Evolutionary conservation across 75 land plant species (phyloP).

Genomic region (Picea sitchensis): DNA sequence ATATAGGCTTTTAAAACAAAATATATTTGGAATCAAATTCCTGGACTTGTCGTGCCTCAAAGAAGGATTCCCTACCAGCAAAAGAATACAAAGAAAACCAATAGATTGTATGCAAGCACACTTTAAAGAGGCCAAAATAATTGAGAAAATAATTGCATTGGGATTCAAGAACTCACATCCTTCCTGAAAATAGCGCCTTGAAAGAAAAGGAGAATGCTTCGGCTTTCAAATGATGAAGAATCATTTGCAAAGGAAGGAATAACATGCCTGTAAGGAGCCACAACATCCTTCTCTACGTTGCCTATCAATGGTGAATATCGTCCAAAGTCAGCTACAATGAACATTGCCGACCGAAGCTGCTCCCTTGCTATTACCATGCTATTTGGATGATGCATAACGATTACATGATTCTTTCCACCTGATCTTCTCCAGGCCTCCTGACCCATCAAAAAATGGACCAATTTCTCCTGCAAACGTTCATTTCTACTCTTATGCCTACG

Average conservation of each 20-base stretch:
- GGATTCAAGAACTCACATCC: constrained; percentile 56
- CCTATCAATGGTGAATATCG: constrained; percentile 64
- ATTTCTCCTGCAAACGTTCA: constrained; percentile 51
- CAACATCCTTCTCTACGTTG: constrained; percentile 76
- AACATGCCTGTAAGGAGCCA: constrained; percentile 92
- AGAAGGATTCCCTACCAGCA: not conserved
- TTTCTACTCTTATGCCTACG: constrained; percentile 40
- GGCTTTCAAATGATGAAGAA: constrained; percentile 38
- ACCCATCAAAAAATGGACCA: constrained; percentile 45
- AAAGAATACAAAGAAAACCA: not conserved
- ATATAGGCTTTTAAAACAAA: not conserved
- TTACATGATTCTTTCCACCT: constrained; percentile 73
- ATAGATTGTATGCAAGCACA: not conserved
- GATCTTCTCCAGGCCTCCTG: constrained; percentile 55
- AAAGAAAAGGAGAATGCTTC: constrained; percentile 68
- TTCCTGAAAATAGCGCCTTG: constrained; percentile 89
- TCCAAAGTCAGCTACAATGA: constrained; percentile 86
- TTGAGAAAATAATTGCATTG: not conserved
- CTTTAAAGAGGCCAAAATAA: not conserved
- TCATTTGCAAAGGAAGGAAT: constrained; percentile 30
- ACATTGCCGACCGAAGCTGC: constrained; percentile 59
- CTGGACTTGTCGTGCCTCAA: not conserved
- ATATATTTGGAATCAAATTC: not conserved
- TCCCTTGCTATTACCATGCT: constrained; percentile 67
- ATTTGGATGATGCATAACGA: constrained; percentile 90